Base-by-base conservation (phyloP, 345 rosid genomes). In the Lagerstroemia speciosa region DNA sequence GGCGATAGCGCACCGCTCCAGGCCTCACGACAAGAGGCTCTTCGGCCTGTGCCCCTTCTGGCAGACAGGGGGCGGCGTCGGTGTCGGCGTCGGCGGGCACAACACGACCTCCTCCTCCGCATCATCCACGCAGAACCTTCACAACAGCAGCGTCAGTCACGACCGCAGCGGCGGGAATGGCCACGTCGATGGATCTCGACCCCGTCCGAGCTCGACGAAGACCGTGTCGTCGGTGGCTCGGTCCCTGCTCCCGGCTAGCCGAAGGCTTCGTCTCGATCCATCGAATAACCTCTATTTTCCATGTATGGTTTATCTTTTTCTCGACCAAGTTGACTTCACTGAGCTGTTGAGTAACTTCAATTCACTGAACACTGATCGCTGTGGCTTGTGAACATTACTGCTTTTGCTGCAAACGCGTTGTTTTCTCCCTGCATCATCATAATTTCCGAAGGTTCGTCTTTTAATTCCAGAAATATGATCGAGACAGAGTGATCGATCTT, bases 221-320 rank as follows among this genome's bases (percentile, higher is more conserved):
- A 81, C 93, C 40, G 80, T 89, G 61, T 87, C 96, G 22, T 86
- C 89, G 43, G 85, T 93, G 36, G 97, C 95, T 34, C 87, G 88
- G 82, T 91, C 97, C 72, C 87, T 93, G 38, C 83, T 93, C 2
- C 99, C 99, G 27, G 67, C 93, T 41, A 88, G 96, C 3, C 96
- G 93, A 6, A 81, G 96, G 52, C 97, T 93, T 73, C 96, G 97
- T 24, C 86, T 93, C 36, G 99, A 93, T 73, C 99, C 99, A 69
- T 34, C 94, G 29, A 83, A 79, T 31, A 83, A 77, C 5, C 92
- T 93, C 52, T 93, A 89, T 72, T 91, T 91, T 78, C 93, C 97
- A 66, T 87, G 98, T 93, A 79, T 46, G 87, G 60, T 58, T 19
- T 6, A 6, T 31, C 66, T 65, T 62, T 50, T 69, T 30, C 24